Evolutionary conservation across 805 yeast species (phyloP).

Genomic region (Wickerhamiella azyma): DNA sequence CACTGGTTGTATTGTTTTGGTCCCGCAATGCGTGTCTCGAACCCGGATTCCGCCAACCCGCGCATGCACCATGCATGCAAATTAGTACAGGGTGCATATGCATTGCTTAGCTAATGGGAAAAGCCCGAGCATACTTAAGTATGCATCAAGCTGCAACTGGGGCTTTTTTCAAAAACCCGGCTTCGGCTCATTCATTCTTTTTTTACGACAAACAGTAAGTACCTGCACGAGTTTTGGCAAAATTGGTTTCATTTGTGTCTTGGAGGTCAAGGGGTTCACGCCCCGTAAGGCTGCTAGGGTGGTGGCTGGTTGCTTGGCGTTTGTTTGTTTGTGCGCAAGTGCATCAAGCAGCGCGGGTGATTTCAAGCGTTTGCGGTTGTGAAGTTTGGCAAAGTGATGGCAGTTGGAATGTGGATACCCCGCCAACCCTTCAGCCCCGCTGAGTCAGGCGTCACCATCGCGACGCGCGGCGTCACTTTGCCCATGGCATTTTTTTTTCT

Average conservation of each 20-base stretch:
- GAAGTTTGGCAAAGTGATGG: not conserved
- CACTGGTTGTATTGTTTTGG: too few species aligned
- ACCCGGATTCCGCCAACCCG: too few species aligned
- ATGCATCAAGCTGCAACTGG: not conserved
- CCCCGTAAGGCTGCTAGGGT: too few species aligned
- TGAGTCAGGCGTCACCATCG: too few species aligned
- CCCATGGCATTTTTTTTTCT: too few species aligned
- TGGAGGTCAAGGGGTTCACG: not conserved
- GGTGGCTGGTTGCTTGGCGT: not conserved
- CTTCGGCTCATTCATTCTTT: conserved; percentile 9
- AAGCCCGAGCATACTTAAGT: not conserved
- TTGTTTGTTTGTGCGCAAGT: not conserved
- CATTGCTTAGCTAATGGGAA: not conserved
- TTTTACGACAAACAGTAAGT: conserved; percentile 8
- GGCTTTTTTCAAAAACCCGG: conserved; percentile 3
- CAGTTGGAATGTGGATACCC: not conserved
- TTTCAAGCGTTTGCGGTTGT: not conserved
- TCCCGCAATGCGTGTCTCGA: too few species aligned
- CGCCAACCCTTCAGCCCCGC: too few species aligned
- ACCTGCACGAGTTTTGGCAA: not conserved
- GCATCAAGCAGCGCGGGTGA: too few species aligned
- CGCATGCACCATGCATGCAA: not conserved
- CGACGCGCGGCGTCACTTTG: too few species aligned
- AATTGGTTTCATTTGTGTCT: not conserved
- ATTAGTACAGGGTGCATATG: not conserved